These are phyloP conservation scores for Oryza glumipatula DNA, from an alignment of 176 grass and related monocot species.

Conservation along the genomic window DNA sequence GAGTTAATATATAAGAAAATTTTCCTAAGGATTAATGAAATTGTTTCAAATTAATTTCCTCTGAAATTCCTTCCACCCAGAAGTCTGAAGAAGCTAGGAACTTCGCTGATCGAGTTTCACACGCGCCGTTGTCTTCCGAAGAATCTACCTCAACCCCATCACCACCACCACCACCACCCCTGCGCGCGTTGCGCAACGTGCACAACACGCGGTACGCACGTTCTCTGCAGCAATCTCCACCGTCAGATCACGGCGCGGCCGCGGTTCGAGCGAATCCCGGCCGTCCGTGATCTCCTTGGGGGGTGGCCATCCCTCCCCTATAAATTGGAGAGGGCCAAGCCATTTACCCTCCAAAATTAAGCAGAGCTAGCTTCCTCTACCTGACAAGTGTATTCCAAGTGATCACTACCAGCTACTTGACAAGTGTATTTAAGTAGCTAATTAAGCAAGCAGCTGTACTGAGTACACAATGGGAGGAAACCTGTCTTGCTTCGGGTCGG, in stretches of 20 bases:
- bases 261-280: conserved; percentile 6
- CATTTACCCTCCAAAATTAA: conserved; percentile 14
- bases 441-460: not conserved
- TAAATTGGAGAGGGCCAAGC: conserved; percentile 34
- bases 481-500: conserved; percentile 46
- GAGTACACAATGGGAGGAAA: conserved; percentile 41
- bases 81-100: conserved; percentile 1
- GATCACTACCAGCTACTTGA: not conserved
- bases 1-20: too few relatives aligned
- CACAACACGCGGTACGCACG: conserved; percentile 22
- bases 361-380: not conserved
- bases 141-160: not conserved
- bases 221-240: not conserved
- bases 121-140: conserved; percentile 28
- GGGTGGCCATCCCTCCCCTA: conserved; percentile 1
- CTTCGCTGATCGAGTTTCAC: not conserved
- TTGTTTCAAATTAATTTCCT: too few relatives aligned
- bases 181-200: conserved; percentile 26
- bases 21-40: too few relatives aligned
- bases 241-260: conserved; percentile 20
- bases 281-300: not conserved
- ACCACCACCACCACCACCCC: not conserved
- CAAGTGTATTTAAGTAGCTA: not conserved
- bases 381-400: not conserved
- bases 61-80: too few relatives aligned